Conservation (phyloP, 257 asterid species). For the Cordia subcordata region DNA sequence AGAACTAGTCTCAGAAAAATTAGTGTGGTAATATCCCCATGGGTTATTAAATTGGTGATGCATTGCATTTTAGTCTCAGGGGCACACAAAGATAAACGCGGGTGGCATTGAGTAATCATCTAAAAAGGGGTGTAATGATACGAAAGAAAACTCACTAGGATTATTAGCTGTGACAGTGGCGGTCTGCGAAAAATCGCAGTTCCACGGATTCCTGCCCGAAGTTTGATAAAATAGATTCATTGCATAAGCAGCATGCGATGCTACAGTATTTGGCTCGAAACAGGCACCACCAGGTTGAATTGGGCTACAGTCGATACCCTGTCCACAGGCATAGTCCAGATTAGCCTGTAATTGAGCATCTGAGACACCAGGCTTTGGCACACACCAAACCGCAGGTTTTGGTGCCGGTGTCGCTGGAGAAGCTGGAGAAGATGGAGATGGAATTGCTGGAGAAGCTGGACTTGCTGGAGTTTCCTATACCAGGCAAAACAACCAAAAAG, state of each 20-base stretch:
- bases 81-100: too few species aligned
- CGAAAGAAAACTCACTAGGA: slow-evolving; percentile 55
- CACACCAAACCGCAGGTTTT: slow-evolving; percentile 52
- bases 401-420: slow-evolving; percentile 37
- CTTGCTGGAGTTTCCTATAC: slow-evolving; percentile 19
- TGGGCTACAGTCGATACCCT: slow-evolving; percentile 65
- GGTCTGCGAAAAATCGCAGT: slow-evolving; percentile 69
- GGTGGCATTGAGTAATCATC: too few species aligned
- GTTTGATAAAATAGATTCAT: slow-evolving; percentile 80
- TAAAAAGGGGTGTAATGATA: too few species aligned
- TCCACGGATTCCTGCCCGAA: slow-evolving; percentile 73
- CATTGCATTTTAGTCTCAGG: too few species aligned
- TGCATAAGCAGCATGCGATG: slow-evolving; percentile 75
- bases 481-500: background rate
- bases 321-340: slow-evolving; percentile 69
- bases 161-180: slow-evolving; percentile 45
- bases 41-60: too few species aligned
- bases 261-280: slow-evolving; percentile 57
- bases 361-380: slow-evolving; percentile 49
- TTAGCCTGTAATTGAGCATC: slow-evolving; percentile 58
- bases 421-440: slow-evolving; percentile 23
- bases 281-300: slow-evolving; percentile 75
- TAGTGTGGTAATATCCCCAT: too few species aligned
- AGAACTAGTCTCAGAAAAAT: too few species aligned
- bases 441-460: slow-evolving; percentile 27